Conservation (phyloP, 345 rosid genomes). For the Eucalyptus marginata region DNA sequence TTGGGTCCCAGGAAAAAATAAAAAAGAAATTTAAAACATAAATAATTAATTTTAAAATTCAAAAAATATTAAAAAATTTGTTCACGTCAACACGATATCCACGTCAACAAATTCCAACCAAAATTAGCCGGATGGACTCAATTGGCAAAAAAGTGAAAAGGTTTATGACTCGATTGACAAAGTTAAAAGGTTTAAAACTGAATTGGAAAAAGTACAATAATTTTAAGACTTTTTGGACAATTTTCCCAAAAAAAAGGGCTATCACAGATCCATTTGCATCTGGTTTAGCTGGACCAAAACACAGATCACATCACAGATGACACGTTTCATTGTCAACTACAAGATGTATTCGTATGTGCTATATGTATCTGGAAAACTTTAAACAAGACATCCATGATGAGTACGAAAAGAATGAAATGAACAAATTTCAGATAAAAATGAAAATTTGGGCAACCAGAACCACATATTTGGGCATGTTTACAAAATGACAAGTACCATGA, state of each 20-base stretch:
- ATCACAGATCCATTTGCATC: not conserved
- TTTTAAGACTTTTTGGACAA: no score
- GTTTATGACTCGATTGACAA: accelerated
- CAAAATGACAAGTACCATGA: not conserved
- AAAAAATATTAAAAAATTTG: no score
- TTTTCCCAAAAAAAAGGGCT: not conserved
- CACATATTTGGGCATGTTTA: not conserved
- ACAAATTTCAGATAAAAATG: not conserved
- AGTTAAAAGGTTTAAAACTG: accelerated
- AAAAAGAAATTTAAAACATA: no score
- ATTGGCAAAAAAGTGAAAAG: no score
- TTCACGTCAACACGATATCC: no score
- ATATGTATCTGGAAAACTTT: not conserved
- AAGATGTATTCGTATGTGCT: not conserved
- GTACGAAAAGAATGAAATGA: not conserved
- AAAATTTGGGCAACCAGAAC: not conserved
- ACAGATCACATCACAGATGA: not conserved
- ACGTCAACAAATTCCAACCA: no score
- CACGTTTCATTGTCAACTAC: not conserved
- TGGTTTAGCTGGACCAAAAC: not conserved
- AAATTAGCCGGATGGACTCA: accelerated
- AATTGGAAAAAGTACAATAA: no score
- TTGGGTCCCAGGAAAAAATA: no score
- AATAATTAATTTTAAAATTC: no score
- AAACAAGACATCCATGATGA: not conserved